Base-by-base conservation (phyloP, 306 rosid species). In the Prunus armeniaca region DNA sequence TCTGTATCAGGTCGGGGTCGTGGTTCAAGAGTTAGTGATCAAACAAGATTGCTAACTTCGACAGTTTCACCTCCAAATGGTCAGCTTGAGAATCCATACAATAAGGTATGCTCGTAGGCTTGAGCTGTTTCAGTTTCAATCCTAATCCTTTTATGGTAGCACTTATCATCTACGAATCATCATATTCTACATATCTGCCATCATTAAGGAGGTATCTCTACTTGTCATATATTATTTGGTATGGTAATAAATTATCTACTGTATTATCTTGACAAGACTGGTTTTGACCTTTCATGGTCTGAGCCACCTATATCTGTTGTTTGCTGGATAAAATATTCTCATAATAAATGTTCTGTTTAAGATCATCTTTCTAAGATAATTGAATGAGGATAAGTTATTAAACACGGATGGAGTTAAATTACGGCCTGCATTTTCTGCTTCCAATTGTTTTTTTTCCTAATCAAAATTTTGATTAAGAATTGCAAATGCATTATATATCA, bases 1-100 rank as follows among this genome's bases (percentile, higher is more conserved):
- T 88, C 89, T 67, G 85, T 83, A 81, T 88, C 90, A 9, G 87
- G 91, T 43, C 84, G 98, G 71, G 93, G 97, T n/a, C 99, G 99
- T 74, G 89, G 92, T 76, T 80, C 97, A 72, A 91, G 83, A 84
- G 82, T 47, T 82, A 86, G 83, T 75, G 99, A 96, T 85, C 97
- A 83, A 82, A 81, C 74, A 77, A 89, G 58, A 73, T 30, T 84
- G 41, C 96, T 83, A 76, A 65, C 90, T 74, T 78, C 88, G 61
- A 30, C 88, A 56, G 80, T 82, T 80, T 79, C 85, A 77, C 82
- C 86, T 74, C 81, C 91, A 67, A 93, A 93, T 84, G 99, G 96
- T 75, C 97, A 87, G 86, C 79, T 47, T 24, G 96, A 92, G 79
- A 87, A 81, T 76, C 76, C 82, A 76, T 46, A 75, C 84, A 83